Base-by-base conservation (phyloP, 163 green algal genomes). In the Chlamydomonas reinhardtii region DNA sequence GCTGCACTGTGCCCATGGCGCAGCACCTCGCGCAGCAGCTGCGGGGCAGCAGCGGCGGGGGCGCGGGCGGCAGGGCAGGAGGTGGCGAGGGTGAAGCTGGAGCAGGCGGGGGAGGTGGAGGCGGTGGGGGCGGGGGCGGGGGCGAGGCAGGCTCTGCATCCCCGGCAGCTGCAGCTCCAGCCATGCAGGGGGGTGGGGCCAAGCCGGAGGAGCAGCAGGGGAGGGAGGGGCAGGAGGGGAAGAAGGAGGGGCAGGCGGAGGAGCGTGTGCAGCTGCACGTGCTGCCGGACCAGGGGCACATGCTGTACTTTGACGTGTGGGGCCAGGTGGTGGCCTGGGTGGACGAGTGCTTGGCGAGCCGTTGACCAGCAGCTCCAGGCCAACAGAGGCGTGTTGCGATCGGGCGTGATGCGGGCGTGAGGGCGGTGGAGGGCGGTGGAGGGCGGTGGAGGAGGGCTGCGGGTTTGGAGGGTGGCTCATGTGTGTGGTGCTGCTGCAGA, bases 301-400 rank as follows among this genome's bases (percentile, higher is more conserved):
- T 86, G 68, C 54, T 86, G 54, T 86, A 76, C 54, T 86, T 86
- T 16, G 52, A 86, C 35, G 17, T 73, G 17, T 86, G 80, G 80
- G 32, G 66, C 8, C 32, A 80, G 56, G 56, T 86, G 17, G 80
- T 86, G 66, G 69, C 43, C 39, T 86, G 80, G 80, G 27, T 85
- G 4, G 74, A 76, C 66, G 66, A 56, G 12, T 17, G 11, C 48
- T 20, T 56, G n/a, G n/a, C n/a, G 48, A 56, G 48, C 48, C 48
- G 48, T 9, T 56, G 48, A 56, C 39, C 39, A n/a, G n/a, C n/a
- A n/a, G n/a, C n/a, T n/a, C n/a, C n/a, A n/a, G n/a, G n/a, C n/a
- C n/a, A n/a, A n/a, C n/a, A n/a, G n/a, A n/a, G n/a, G n/a, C n/a
- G n/a, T n/a, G n/a, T n/a, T n/a, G n/a, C n/a, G n/a, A n/a, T n/a